phyloP scores from a whole-genome alignment of 768 basidiomycete species.

The Amanita thiersii region DNA sequence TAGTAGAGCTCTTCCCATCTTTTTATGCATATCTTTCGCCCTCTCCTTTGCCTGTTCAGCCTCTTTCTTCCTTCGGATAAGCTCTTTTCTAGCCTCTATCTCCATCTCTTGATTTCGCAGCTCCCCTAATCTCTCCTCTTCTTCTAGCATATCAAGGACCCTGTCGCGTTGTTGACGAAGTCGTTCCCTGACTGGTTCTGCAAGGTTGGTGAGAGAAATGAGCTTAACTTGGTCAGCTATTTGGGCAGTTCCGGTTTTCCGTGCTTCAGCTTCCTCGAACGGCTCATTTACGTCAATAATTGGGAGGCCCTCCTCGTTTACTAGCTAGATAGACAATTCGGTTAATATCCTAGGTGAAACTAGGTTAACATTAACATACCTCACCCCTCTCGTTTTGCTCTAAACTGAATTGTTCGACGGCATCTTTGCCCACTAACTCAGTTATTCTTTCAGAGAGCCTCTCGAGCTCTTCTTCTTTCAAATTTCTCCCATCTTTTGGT shows the following conservation, averaged over 20 bases:
- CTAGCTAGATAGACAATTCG: conserved; percentile 33
- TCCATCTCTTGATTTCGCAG: conserved; percentile 30
- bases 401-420: conserved; percentile 21
- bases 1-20: conserved; percentile 68
- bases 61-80: conserved; percentile 43
- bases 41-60: conserved; percentile 30
- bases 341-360: conserved; percentile 13
- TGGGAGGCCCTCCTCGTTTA: conserved; percentile 74
- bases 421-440: conserved; percentile 45
- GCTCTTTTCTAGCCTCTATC: conserved; percentile 33
- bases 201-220: conserved; percentile 36
- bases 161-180: conserved; percentile 51
- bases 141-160: conserved; percentile 62
- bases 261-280: conserved; percentile 17
- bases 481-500: conserved; percentile 17
- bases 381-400: conserved; percentile 50
- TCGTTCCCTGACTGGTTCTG: conserved; percentile 38
- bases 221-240: conserved; percentile 34
- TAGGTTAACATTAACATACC: conserved; percentile 33
- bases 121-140: conserved; percentile 50
- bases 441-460: conserved; percentile 53
- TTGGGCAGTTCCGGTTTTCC: conserved; percentile 11
- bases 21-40: conserved; percentile 57
- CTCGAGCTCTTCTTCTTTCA: conserved; percentile 40
- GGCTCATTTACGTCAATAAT: conserved; percentile 74